Evolutionary conservation across 306 rosid genomes (phyloP), one percentile per base, ranked within the genome.

Genomic region (Lathyrus aphaca): DNA sequence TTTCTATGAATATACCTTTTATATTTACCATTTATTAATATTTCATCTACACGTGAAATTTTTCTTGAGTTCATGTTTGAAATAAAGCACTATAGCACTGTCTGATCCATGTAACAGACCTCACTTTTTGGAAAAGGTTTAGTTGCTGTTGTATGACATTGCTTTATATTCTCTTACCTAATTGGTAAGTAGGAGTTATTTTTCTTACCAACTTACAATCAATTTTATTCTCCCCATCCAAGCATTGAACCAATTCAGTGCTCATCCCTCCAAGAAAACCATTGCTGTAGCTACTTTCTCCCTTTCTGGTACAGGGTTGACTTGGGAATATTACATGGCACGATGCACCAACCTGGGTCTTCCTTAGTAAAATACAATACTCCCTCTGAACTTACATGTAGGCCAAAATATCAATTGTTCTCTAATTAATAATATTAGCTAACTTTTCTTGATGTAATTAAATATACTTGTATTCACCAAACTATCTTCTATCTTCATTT

Each of bases 131-230:
- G 54, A 45, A 39, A 55, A 35, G 27, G 19, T 55, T 39, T 49
- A 39, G 45, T 15, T 42, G 39, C 35, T 45, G 43, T n/a, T 67
- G 8, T 50, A 49, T 54, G 81, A 64, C 39, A 35, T 4, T 42
- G 32, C 25, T 18, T 74, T 61, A 48, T 51, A 71, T 78, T 35
- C 9, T 67, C 25, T 21, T 65, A 37, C 10, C 53, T 16, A 16
- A 56, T 71, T 64, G 46, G 45, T 61, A 60, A 50, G 65, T 29
- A 0, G 12, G 51, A 18, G 29, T 62, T 6, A 7, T 25, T 48
- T 51, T 61, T 58, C 50, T 15, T 42, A 15, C 11, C 54, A 30
- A 56, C 63, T 13, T 56, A 13, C 63, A 56, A 13, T 29, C 2
- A 10, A 13, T 56, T 56, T 13, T 10, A 27, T 29, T 56, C 2